Percentiles rank a stretch among this genome's conserved stretches.
These are phyloP conservation scores for Cyberlindnera veronae DNA, from an alignment of 805 yeast species.

Conservation along the genomic window DNA sequence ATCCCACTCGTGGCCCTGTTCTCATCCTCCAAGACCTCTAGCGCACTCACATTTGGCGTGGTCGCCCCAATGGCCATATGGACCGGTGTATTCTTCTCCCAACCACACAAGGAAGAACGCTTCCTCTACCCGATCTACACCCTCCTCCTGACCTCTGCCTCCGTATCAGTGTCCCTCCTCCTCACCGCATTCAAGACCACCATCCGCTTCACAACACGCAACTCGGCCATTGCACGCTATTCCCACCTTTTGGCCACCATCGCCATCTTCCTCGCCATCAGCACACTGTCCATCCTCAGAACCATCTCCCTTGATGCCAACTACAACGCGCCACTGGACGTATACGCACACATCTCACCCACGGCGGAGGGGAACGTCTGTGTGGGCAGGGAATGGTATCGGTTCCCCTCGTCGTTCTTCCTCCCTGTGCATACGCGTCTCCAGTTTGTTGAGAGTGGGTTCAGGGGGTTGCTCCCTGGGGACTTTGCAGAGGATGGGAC, in stretches of 20 bases:
- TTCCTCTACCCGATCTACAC: conserved; percentile 86
- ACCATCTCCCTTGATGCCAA: conserved; percentile 58
- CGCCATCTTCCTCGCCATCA: conserved; percentile 12
- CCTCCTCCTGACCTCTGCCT: conserved; percentile 58
- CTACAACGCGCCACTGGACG: conserved; percentile 69
- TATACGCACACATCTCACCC: conserved; percentile 44
- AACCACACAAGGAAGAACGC: conserved; percentile 93
- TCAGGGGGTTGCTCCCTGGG: conserved; percentile 85
- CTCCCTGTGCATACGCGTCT: conserved; percentile 61
- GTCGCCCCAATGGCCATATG: conserved; percentile 60
- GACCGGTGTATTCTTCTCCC: conserved; percentile 61
- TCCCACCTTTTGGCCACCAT: not conserved
- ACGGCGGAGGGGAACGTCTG: conserved; percentile 54
- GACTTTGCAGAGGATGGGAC: conserved; percentile 56
- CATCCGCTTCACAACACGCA: conserved; percentile 2
- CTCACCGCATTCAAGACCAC: conserved; percentile 4
- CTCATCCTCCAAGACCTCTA: conserved; percentile 10
- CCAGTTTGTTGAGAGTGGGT: conserved; percentile 69
- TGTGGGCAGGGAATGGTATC: conserved; percentile 94
- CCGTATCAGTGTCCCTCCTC: conserved; percentile 37
- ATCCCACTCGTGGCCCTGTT: conserved; percentile 26
- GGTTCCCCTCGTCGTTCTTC: conserved; percentile 85
- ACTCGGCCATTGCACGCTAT: not conserved
- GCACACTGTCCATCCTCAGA: conserved; percentile 43
- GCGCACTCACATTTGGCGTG: conserved; percentile 23